Evolutionary conservation across 306 rosid genomes (phyloP), one percentile per base, ranked within the genome.

Genomic region (Casuarina cunninghamiana): DNA sequence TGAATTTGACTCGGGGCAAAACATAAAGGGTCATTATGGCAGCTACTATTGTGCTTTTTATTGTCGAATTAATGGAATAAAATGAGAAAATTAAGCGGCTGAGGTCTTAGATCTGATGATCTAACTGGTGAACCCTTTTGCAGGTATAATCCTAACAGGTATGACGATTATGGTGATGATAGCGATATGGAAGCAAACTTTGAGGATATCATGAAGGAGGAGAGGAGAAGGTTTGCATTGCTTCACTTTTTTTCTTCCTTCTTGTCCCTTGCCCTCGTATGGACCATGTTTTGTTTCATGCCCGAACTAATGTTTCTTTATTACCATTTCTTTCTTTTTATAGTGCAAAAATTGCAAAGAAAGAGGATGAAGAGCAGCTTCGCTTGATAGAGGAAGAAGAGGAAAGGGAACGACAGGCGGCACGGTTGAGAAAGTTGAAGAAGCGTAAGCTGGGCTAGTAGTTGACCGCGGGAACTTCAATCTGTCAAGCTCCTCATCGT

Each of bases 181-280:
- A 88, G 88, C 0, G 78, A 91, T 68, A 95, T 93, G 99, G 99
- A 95, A 77, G 99, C 92, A 32, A 88, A 85, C 80, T 95, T 83
- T 46, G 91, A 91, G 0, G 96, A 92, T 67, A 95, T 95, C 42
- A 26, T 79, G 93, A 74, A 2, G 84, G 99, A 95, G 80, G 99
- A 95, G 86, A 74, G 11, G 44, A 83, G 82, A 75, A 95, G 97
- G 98, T 95, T 74, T 17, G 78, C 77, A 37, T 65, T 77, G 69
- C 53, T 16, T 72, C 32, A n/a, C 21, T 68, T 69, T 43, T 39
- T 35, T 4, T 11, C 39, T n/a, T 63, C 45, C 42, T 21, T 16
- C 17, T n/a, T 46, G 2, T 58, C 8, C 39, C 49, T 58, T 75
- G 55, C 57, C 17, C 35, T 57, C 41, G 0, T 51, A 2, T 12